These are phyloP conservation scores for Canavalia gladiata DNA, from an alignment of 306 rosid genomes.

Conservation along the genomic window DNA sequence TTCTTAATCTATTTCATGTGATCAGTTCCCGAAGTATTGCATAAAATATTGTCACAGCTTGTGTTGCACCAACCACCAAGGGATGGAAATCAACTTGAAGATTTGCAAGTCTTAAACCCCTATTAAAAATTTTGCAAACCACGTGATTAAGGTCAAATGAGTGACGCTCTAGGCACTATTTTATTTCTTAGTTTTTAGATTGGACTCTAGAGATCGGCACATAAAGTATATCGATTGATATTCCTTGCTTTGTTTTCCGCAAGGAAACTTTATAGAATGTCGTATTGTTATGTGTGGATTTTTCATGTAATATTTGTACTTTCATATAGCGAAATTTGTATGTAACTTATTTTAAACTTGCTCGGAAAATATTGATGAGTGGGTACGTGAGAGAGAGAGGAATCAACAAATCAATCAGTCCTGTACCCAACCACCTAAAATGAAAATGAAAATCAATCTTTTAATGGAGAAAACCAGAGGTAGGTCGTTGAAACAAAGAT, in stretches of 20 bases:
- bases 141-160: conserved; percentile 51
- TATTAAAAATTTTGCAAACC: conserved; percentile 39
- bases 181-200: neutral
- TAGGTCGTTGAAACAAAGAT: conserved; percentile 2
- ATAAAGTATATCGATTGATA: neutral
- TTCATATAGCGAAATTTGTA: neutral
- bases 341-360: neutral
- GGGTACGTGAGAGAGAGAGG: too few relatives aligned
- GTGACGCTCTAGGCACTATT: neutral
- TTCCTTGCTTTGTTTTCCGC: conserved; percentile 34
- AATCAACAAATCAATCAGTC: conserved; percentile 4
- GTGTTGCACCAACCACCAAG: conserved; percentile 37
- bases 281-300: conserved; percentile 28
- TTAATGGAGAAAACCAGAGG: neutral
- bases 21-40: conserved; percentile 51
- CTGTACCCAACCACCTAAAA: neutral
- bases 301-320: conserved; percentile 24
- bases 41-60: conserved; percentile 41
- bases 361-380: conserved; percentile 20
- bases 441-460: neutral
- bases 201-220: neutral
- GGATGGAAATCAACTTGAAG: conserved; percentile 50
- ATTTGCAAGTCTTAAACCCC: conserved; percentile 40
- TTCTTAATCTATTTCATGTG: conserved; percentile 57
- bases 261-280: conserved; percentile 45